Conservation (phyloP, 2,329 filamentous ascomycete species). For the Leptographium flavum region DNA sequence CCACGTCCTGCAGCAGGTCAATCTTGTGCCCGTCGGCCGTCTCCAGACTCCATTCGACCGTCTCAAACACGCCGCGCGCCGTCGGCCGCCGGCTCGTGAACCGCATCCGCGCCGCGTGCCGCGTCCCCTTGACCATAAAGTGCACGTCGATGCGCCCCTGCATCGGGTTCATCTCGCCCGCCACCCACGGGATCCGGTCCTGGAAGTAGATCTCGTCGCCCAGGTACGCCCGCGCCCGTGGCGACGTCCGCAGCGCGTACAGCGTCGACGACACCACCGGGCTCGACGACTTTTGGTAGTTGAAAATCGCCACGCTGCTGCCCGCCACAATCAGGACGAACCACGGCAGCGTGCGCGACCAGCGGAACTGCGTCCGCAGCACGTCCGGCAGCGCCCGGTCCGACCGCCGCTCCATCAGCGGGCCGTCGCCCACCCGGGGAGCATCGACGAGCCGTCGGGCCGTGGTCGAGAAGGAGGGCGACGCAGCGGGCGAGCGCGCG, state of each 20-base stretch:
- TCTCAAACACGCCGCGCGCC: constrained; percentile 58
- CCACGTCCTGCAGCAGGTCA: constrained; percentile 55
- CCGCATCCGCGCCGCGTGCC: constrained; percentile 55
- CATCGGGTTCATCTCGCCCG: constrained; percentile 82
- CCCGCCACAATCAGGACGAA: constrained; percentile 60
- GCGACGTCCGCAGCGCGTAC: constrained; percentile 77
- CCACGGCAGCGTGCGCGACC: constrained; percentile 63
- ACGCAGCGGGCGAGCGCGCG: not conserved
- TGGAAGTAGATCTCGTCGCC: constrained; percentile 81
- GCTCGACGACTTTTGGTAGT: constrained; percentile 93
- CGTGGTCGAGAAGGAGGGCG: not conserved
- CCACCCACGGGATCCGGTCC: constrained; percentile 68
- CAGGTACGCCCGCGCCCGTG: constrained; percentile 58
- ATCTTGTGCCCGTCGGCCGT: constrained; percentile 45
- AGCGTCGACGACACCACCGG: constrained; percentile 77
- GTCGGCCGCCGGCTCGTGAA: constrained; percentile 62
- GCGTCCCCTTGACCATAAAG: constrained; percentile 76
- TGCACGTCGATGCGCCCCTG: constrained; percentile 78
- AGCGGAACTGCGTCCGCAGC: constrained; percentile 36
- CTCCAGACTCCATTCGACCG: constrained; percentile 77
- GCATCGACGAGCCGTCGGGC: constrained; percentile 38
- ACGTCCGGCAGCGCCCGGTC: constrained; percentile 52
- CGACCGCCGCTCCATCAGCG: constrained; percentile 48
- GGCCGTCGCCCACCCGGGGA: constrained; percentile 44
- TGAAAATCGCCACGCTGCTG: constrained; percentile 82